phyloP scores from a whole-genome alignment of 352 stramenopile genomes.

The Pythium folliculosum region DNA sequence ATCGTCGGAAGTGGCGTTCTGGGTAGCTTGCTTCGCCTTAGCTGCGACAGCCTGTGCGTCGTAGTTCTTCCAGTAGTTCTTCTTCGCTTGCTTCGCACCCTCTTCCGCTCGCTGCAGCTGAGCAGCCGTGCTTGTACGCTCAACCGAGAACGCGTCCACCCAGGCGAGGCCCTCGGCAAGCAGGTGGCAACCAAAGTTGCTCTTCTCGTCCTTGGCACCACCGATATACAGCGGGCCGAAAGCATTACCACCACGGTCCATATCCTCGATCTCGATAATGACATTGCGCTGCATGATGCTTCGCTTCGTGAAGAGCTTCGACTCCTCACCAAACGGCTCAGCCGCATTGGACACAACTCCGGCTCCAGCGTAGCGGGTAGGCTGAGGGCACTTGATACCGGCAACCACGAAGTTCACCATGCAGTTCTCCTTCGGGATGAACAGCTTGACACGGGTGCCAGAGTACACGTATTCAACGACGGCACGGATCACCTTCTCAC shows the following conservation, averaged over 20 bases:
- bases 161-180: constrained; percentile 92
- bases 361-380: constrained; percentile 80
- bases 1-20: constrained; percentile 63
- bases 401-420: constrained; percentile 93
- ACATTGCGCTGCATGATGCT: constrained; percentile 92
- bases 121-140: constrained; percentile 84
- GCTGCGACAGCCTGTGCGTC: constrained; percentile 56
- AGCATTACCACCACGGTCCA: constrained; percentile 92
- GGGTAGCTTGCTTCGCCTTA: constrained; percentile 43
- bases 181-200: constrained; percentile 92
- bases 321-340: constrained; percentile 90
- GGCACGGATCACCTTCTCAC: constrained; percentile 70
- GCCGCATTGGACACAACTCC: constrained; percentile 86
- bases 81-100: constrained; percentile 88
- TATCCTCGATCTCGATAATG: constrained; percentile 90
- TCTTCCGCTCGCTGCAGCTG: constrained; percentile 84
- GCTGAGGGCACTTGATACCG: constrained; percentile 88
- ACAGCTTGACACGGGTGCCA: constrained; percentile 94
- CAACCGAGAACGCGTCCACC: constrained; percentile 92
- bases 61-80: constrained; percentile 94
- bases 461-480: constrained; percentile 98
- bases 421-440: constrained; percentile 97
- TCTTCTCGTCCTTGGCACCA: constrained; percentile 55
- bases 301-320: constrained; percentile 86
- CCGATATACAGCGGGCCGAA: constrained; percentile 87